Evolutionary conservation across 257 asterid genomes (phyloP), one percentile per base, ranked within the genome.

Genomic region (Jacaranda mimosifolia): DNA sequence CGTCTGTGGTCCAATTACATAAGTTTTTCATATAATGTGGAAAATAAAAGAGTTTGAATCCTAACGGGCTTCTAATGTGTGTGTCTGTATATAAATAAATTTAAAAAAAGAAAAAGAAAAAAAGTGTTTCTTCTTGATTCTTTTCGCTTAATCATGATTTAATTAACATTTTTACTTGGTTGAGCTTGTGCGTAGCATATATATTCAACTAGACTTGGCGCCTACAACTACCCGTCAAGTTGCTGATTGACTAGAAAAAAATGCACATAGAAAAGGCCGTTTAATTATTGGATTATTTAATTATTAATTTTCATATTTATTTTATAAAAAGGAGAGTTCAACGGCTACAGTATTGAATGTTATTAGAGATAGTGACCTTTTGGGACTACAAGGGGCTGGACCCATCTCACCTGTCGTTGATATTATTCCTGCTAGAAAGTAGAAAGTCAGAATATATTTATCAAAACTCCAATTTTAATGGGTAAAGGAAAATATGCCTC

Each of bases 321-420:
- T 15, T 59, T 45, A n/a, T 48, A 63, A 6, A 12, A 57, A 70
- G 42, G 19, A 71, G 12, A 67, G 60, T 48, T 39, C 72, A 83
- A 43, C 60, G 51, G 68, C 73, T 38, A 8, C 56, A 55, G 60
- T 74, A 43, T 68, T 58, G 15, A 63, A 32, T 59, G 18, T 76
- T 63, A 55, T 39, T 26, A 13, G 15, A 2, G 88, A 84, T 51
- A 55, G 64, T 5, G 87, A 87, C 87, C 70, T 55, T 21, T 32
- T 17, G 71, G 71, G 80, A 59, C 79, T 70, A 63, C 17, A 8
- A 52, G 62, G 71, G 68, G 18, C 70, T 56, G 82, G 90, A 45
- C 87, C 88, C 66, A 73, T 73, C 53, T 11, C 45, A 13, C 76
- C 59, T 43, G 65, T 75, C 79, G 70, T 69, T 72, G 43, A 5